Evolutionary conservation across 225 moss, liverwort and hornwort species (phyloP).

Genomic region (Pseudisothecium myosuroides): DNA sequence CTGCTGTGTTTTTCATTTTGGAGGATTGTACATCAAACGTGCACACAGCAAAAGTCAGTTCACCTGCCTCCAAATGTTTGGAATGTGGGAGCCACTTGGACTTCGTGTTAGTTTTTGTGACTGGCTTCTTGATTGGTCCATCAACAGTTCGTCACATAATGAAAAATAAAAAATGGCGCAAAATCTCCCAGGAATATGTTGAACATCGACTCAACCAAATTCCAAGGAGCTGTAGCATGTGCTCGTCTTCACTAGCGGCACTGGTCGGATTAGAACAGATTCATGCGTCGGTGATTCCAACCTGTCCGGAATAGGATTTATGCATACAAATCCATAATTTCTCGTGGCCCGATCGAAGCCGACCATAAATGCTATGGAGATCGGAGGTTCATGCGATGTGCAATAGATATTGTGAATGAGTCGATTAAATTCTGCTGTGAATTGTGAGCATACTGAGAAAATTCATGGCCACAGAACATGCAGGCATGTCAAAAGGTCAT

Average conservation of each 20-base stretch:
- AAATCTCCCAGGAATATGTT: not conserved
- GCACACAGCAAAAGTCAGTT: not conserved
- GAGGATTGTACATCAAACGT: not conserved
- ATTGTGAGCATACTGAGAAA: not conserved
- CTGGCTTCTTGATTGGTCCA: not conserved
- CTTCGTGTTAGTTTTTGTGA: not conserved
- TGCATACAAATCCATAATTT: not conserved
- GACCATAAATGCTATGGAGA: not conserved
- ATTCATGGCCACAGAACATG: not conserved
- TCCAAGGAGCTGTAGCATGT: not conserved
- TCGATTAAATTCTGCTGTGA: not conserved
- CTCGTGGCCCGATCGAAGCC: not conserved
- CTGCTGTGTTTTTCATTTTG: not conserved
- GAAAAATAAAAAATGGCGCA: not conserved
- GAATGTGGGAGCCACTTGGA: conserved; percentile 4
- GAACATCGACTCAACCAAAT: not conserved
- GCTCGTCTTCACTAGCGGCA: not conserved
- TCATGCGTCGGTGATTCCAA: not conserved
- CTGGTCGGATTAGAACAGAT: not conserved
- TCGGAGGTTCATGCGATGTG: not conserved
- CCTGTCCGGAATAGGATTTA: not conserved
- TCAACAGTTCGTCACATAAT: not conserved
- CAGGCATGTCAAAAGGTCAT: not conserved
- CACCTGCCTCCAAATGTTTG: not conserved
- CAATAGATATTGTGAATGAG: not conserved